phyloP scores from a whole-genome alignment of 306 rosid species.

The Cicer yamashitae region DNA sequence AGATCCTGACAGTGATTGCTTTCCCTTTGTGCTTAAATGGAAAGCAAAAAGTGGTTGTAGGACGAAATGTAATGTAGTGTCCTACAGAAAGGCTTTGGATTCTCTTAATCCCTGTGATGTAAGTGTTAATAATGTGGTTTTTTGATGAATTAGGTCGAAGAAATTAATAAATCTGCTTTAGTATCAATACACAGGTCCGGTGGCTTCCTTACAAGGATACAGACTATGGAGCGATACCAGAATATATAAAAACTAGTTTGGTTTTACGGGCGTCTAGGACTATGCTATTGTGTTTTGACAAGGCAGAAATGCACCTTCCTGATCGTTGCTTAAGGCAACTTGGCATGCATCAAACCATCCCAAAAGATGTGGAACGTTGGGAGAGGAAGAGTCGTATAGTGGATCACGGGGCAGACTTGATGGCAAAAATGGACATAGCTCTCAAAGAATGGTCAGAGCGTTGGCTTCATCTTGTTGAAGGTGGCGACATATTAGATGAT shows the following conservation, averaged over 20 bases:
- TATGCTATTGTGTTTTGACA: constrained; percentile 77
- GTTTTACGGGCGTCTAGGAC: constrained; percentile 67
- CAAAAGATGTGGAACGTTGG: constrained; percentile 69
- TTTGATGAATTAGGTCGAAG: constrained; percentile 17
- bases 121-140: constrained; percentile 46
- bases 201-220: constrained; percentile 83
- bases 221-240: constrained; percentile 63
- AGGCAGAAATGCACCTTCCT: constrained; percentile 79
- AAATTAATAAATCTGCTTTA: constrained; percentile 35
- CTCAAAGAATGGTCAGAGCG: constrained; percentile 71
- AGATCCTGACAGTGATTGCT: constrained; percentile 59
- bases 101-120: constrained; percentile 73
- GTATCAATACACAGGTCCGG: constrained; percentile 60
- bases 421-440: constrained; percentile 61
- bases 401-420: constrained; percentile 67
- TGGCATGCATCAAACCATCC: constrained; percentile 76
- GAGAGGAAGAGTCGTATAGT: constrained; percentile 70
- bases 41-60: constrained; percentile 77
- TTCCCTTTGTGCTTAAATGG: constrained; percentile 85
- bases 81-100: constrained; percentile 87
- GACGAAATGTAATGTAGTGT: constrained; percentile 64
- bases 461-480: constrained; percentile 49
- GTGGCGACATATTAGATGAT: constrained; percentile 51
- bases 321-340: constrained; percentile 82
- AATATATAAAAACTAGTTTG: constrained; percentile 57